Evolutionary conservation across 805 yeast species (phyloP), one percentile per base, ranked within the genome.

Genomic region (Sugiyamaella americana): DNA sequence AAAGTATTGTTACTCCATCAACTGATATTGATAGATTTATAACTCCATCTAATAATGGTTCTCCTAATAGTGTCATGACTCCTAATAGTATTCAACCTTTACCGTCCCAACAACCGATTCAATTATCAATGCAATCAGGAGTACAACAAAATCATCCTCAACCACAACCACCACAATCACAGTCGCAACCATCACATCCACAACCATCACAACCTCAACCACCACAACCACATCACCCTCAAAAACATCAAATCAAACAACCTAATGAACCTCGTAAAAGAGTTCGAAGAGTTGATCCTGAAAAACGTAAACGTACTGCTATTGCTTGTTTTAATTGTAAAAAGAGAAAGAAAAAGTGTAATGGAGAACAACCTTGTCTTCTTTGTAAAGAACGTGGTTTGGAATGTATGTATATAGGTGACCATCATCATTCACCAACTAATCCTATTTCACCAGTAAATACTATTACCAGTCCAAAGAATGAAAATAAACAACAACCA

Each of bases 301-400:
- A 44, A 51, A 44, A 51, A 8, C 38, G 70, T 18, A 67, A 69
- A 54, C 70, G 72, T 50, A 71, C 70, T 17, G 68, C 73, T 1
- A 62, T 64, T 49, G 76, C 76, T 5, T 72, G 76, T 48, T 73
- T 71, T 47, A 58, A 57, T 43, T 72, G 76, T 57, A 71, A 69
- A 54, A 65, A 60, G 46, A 52, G 74, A 34, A 72, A 72, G 55
- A 66, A 53, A 44, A 56, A 50, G 47, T 70, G 63, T 37, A 51
- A 61, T 41, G 67, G 68, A 1, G 46, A 54, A 8, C 46, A 50
- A 8, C 72, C 73, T 1, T 67, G 73, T 51, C 54, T 52, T 5
- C 51, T 65, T n/a, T 68, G 73, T 46, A 37, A 44, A 8, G 38
- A 48, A 19, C 62, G 62, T 52, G 54, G 54, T 10, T 54, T 61